phyloP scores from a whole-genome alignment of 441 rosid species.

The Rhodomyrtus psidioides region DNA sequence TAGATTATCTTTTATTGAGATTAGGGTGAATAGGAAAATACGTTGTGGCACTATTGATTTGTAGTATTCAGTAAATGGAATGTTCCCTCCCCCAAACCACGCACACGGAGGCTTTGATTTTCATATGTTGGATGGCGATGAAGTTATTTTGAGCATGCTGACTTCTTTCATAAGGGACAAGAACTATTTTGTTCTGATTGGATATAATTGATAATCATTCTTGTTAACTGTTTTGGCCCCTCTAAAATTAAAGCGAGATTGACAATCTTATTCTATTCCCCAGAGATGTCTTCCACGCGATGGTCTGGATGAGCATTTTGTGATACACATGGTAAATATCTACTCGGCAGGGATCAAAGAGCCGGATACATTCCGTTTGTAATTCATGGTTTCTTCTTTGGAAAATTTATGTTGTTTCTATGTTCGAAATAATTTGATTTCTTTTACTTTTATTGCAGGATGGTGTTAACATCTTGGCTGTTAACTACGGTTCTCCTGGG shows the following conservation, averaged over 20 bases:
- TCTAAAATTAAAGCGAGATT: background rate
- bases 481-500: constrained; percentile 85
- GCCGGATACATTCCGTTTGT: background rate
- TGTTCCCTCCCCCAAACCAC: background rate
- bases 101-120: background rate
- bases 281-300: constrained; percentile 92
- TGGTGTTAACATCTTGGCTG: constrained; percentile 77
- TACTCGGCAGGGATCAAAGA: background rate
- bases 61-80: background rate
- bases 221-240: background rate
- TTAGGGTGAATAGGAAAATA: background rate
- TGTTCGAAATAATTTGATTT: background rate
- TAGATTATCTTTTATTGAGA: background rate
- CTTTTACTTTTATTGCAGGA: constrained; percentile 39
- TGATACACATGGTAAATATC: constrained; percentile 70
- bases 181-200: background rate
- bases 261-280: constrained; percentile 9
- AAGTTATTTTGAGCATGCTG: background rate
- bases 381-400: background rate
- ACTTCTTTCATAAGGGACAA: background rate
- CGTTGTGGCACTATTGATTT: background rate
- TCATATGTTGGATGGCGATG: background rate
- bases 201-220: background rate
- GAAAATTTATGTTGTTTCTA: background rate
- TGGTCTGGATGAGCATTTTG: constrained; percentile 82